Percentiles rank a stretch among this genome's conserved stretches.
These are phyloP conservation scores for Clavispora asparagi DNA, from an alignment of 805 yeast genomes.

Conservation along the genomic window DNA sequence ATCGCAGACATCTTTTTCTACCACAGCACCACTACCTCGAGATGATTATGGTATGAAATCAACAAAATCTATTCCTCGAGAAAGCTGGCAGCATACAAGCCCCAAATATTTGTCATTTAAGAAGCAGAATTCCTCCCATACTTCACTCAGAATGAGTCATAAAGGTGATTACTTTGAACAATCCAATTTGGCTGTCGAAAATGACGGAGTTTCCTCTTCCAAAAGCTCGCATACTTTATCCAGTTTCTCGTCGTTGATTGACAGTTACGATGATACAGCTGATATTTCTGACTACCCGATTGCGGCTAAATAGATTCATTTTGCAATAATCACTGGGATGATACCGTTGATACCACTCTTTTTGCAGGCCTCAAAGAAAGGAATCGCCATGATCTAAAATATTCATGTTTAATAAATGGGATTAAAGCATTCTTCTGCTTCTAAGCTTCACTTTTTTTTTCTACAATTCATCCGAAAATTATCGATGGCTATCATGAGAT, in stretches of 20 bases:
- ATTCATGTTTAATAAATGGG: too few species aligned
- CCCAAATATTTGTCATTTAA: neutral
- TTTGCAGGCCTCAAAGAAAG: neutral
- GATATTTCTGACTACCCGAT: neutral
- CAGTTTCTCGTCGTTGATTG: slow-evolving; percentile 26
- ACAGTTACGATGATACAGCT: slow-evolving; percentile 14
- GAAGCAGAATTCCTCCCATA: neutral
- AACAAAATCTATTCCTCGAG: neutral
- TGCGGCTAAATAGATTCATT: neutral
- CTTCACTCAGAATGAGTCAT: neutral
- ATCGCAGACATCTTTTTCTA: slow-evolving; percentile 4
- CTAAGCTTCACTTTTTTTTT: too few species aligned
- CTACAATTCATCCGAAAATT: too few species aligned
- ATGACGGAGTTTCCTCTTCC: slow-evolving; percentile 3
- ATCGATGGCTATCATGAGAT: too few species aligned
- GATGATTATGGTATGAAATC: neutral
- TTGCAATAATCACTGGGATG: neutral
- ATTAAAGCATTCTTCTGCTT: too few species aligned
- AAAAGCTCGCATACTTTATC: slow-evolving; percentile 19
- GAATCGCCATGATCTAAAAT: too few species aligned
- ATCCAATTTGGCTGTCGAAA: neutral
- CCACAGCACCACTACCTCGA: slow-evolving; percentile 11
- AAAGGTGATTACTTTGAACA: neutral
- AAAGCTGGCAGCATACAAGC: neutral
- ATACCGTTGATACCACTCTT: neutral